Conservation (phyloP, 257 asterid genomes). For the Solanum virginianum region DNA sequence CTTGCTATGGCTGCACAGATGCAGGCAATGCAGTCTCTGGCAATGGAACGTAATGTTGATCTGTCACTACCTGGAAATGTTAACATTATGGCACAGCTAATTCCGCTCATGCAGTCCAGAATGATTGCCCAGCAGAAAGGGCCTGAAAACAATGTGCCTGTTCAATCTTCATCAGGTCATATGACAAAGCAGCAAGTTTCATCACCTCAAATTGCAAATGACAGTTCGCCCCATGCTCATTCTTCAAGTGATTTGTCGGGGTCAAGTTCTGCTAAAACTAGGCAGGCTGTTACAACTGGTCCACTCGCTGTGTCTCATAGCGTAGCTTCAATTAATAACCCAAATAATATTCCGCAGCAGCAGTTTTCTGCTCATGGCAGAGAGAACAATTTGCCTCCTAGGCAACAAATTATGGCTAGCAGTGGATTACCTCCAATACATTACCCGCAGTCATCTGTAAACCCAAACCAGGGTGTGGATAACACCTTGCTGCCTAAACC, state of each 20-base stretch:
- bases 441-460: slow-evolving; percentile 36
- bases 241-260: slow-evolving; percentile 74
- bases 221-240: slow-evolving; percentile 72
- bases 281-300: slow-evolving; percentile 55
- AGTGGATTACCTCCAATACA: slow-evolving; percentile 56
- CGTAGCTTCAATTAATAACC: slow-evolving; percentile 28
- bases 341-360: slow-evolving; percentile 39
- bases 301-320: slow-evolving; percentile 31
- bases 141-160: slow-evolving; percentile 39
- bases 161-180: slow-evolving; percentile 40
- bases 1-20: slow-evolving; percentile 74
- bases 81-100: slow-evolving; percentile 59
- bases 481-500: slow-evolving; percentile 32
- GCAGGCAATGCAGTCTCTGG: slow-evolving; percentile 92
- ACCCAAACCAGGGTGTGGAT: slow-evolving; percentile 60
- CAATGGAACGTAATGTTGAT: slow-evolving; percentile 83
- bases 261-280: slow-evolving; percentile 70
- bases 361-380: slow-evolving; percentile 56
- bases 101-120: slow-evolving; percentile 74
- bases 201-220: slow-evolving; percentile 58
- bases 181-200: slow-evolving; percentile 48
- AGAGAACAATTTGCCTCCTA: slow-evolving; percentile 62
- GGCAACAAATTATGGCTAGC: slow-evolving; percentile 50
- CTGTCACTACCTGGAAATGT: slow-evolving; percentile 89
- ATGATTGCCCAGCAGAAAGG: slow-evolving; percentile 68